Base-by-base conservation (phyloP, 2,329 filamentous ascomycete genomes). In the Simplicillium aogashimaense region DNA sequence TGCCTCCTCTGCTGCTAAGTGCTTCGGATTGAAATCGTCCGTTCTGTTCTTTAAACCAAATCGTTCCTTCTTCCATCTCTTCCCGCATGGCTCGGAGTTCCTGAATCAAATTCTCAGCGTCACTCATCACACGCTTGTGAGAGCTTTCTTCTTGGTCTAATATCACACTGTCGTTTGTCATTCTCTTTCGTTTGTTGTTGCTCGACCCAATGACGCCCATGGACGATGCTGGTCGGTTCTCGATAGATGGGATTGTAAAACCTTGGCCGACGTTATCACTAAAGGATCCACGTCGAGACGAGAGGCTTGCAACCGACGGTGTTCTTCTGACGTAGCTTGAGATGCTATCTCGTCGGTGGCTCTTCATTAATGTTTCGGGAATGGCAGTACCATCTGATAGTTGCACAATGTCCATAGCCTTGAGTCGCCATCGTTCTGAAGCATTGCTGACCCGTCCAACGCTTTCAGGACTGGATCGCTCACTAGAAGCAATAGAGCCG, bases 351-450 rank as follows among this genome's bases (percentile, higher is more conserved):
- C 28, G 14, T 10, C 13, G 30, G 48, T 70, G 64, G 18, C 71
- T 65, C 29, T 63, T 49, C 11, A 68, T 69, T 32, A 77, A 58
- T 3, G 63, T 61, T 45, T 76, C 72, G 6, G 72, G 72, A 3
- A 74, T 49, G 44, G 69, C 72, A 36, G 69, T 65, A n/a, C 72
- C 65, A 45, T 76, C 66, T 4, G 68, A 63, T 63, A 74, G 66
- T 45, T 66, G 68, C 3, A 73, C 68, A 14, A 76, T 62, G 9
- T 66, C 67, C 66, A 70, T 69, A 33, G 66, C 66, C 38, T 69
- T 70, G 42, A 71, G 56, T 5, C 59, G 56, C 67, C 67, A 71
- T 31, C 63, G 57, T 39, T 65, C 63, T 7, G 65, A 68, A 7
- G 60, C 61, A 38, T 54, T 63, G 49, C 61, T 66, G 3, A 51